These are phyloP conservation scores for Gossypium gossypioides DNA, from an alignment of 441 rosid genomes.

Conservation along the genomic window DNA sequence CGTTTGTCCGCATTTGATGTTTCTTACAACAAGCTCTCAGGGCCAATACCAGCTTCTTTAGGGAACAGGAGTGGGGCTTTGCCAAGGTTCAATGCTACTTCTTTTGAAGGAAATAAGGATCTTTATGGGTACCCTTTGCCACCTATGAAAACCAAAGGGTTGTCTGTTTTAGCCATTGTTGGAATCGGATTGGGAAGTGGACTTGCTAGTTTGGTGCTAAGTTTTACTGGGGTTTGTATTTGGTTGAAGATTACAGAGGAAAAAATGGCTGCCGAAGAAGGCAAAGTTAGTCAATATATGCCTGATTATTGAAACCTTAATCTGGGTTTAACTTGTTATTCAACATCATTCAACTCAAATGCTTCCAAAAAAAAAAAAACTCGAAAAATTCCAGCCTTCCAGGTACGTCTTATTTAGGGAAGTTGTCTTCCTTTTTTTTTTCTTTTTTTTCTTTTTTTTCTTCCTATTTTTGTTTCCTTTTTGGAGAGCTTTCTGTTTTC, in stretches of 20 bases:
- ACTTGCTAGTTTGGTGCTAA: slow-evolving; percentile 71
- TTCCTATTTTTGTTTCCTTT: slow-evolving; percentile 2
- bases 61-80: slow-evolving; percentile 63
- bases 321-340: slow-evolving; percentile 6
- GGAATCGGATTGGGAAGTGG: slow-evolving; percentile 96
- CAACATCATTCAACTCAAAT: neutral
- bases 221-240: slow-evolving; percentile 82
- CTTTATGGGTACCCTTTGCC: slow-evolving; percentile 82
- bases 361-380: neutral
- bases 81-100: slow-evolving; percentile 68
- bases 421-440: neutral
- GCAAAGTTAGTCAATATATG: slow-evolving; percentile 72
- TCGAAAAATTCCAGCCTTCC: neutral
- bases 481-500: neutral
- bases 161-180: slow-evolving; percentile 72
- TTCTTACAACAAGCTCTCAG: slow-evolving; percentile 65
- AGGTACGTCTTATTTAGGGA: slow-evolving; percentile 14
- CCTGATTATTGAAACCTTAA: slow-evolving; percentile 57
- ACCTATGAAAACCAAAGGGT: slow-evolving; percentile 52
- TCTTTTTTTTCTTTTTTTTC: no score
- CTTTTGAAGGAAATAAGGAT: slow-evolving; percentile 71
- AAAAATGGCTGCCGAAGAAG: slow-evolving; percentile 72
- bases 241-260: slow-evolving; percentile 86
- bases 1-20: slow-evolving; percentile 76
- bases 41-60: slow-evolving; percentile 58